phyloP scores from a whole-genome alignment of 148 eudicot species.

The Mesembryanthemum crystallinum region DNA sequence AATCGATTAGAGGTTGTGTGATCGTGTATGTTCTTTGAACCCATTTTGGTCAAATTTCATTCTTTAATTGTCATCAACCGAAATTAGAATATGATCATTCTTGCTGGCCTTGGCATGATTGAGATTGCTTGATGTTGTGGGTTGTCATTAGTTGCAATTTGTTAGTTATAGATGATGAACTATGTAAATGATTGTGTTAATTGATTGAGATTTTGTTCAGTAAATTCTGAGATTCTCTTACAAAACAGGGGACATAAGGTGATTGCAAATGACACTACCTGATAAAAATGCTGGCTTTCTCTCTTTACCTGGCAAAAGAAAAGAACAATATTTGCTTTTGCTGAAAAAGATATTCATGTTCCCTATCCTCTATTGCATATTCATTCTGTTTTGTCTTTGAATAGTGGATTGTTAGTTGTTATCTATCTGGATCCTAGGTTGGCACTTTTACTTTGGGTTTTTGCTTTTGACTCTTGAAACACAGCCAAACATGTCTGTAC shows the following conservation, averaged over 20 bases:
- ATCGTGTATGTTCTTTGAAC: neutral
- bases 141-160: neutral
- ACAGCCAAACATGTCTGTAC: conserved; percentile 6
- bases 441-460: conserved; percentile 26
- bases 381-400: conserved; percentile 11
- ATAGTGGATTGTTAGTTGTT: conserved; percentile 19
- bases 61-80: neutral
- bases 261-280: neutral
- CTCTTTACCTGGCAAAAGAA: conserved; percentile 4
- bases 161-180: neutral
- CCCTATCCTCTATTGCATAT: conserved; percentile 3
- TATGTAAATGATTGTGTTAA: conserved; percentile 2
- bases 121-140: neutral
- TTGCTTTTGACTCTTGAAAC: conserved; percentile 30
- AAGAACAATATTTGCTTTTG: conserved; percentile 5
- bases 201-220: neutral
- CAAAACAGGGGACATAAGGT: neutral
- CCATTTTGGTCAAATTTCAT: neutral
- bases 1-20: neutral
- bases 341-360: conserved; percentile 11
- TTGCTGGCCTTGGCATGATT: conserved; percentile 17
- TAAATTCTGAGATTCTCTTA: neutral
- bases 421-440: conserved; percentile 22
- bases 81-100: conserved; percentile 1
- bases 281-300: neutral